Base-by-base conservation (phyloP, 495 filamentous ascomycete species). In the Penicillium verhagenii region DNA sequence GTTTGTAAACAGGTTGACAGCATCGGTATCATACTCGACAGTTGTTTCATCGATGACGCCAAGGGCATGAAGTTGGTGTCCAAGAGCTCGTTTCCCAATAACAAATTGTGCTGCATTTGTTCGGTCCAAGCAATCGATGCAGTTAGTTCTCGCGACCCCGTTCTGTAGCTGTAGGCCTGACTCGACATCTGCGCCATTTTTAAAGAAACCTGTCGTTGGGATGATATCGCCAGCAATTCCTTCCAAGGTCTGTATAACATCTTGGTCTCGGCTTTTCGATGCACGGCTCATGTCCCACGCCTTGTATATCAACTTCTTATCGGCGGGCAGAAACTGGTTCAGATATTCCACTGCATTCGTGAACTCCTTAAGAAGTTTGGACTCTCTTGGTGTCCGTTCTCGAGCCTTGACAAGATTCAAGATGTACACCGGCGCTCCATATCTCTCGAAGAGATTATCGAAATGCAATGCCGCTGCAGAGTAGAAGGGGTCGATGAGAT, bases 261-360 rank as follows among this genome's bases (percentile, higher is more conserved):
- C 92, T 66, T 96, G 89, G 51, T 94, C 92, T n/a, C 90, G 89
- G 60, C 88, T 89, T 66, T 97, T 98, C 9, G 94, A 86, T 24
- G 95, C 95, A 56, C 93, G 83, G 54, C 92, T 95, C 94, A 98
- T 98, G 67, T 98, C 94, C 87, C 92, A 98, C 11, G 94, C 91
- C 50, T 91, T 88, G 69, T 98, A 91, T 6, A 90, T 83, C 56
- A 97, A 92, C 71, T 90, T 92, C 53, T 89, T 90, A 39, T 86
- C 85, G 8, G 72, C 68, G 0, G 95, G 95, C 4, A 98, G 79
- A 56, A 95, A 97, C 64, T 97, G 94, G 59, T 97, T 98, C 38
- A 98, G 84, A 63, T 97, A 98, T 39, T 85, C 80, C 48, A 97
- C 87, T 14, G 92, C 91, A 58, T 90, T 86, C 4, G 89, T 89